phyloP scores from a whole-genome alignment of 148 eudicot genomes.

The Camellia sinensis region DNA sequence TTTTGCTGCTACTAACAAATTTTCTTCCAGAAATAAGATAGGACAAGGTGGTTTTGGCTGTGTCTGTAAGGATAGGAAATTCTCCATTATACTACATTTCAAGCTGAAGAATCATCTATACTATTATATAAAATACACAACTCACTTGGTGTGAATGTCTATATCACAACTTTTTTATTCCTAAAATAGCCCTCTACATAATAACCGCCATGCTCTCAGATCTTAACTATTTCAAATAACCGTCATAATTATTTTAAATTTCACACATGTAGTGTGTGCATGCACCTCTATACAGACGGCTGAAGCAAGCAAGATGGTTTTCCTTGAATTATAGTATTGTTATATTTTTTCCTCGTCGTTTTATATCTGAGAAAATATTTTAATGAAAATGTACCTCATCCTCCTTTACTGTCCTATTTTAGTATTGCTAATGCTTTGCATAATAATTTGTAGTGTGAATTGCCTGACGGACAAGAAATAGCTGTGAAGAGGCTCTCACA shows the following conservation, averaged over 20 bases:
- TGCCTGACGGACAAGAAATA: constrained; percentile 35
- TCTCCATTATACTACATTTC: background rate
- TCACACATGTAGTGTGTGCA: too few relatives aligned
- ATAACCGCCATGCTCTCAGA: too few relatives aligned
- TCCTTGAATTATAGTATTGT: too few relatives aligned
- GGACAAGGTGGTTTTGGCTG: constrained; percentile 49
- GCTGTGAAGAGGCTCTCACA: constrained; percentile 51
- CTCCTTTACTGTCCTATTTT: background rate
- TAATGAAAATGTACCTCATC: too few relatives aligned
- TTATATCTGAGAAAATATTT: too few relatives aligned
- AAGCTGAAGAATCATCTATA: background rate
- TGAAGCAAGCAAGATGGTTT: too few relatives aligned
- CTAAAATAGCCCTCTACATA: background rate
- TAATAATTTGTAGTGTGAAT: constrained; percentile 31
- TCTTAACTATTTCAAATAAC: too few relatives aligned
- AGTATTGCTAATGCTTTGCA: background rate
- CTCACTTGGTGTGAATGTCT: background rate
- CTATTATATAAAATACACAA: background rate
- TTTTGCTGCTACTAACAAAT: constrained; percentile 29
- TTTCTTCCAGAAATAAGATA: constrained; percentile 27
- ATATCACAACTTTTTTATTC: background rate
- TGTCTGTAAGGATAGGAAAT: constrained; percentile 47
- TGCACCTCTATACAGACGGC: too few relatives aligned
- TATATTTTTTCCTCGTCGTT: too few relatives aligned
- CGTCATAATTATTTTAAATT: too few relatives aligned